A percentile compares a stretch with the other conserved stretches of the same genome.
Evolutionary conservation across 306 rosid genomes (phyloP).

Genomic region (Canavalia ensiformis): DNA sequence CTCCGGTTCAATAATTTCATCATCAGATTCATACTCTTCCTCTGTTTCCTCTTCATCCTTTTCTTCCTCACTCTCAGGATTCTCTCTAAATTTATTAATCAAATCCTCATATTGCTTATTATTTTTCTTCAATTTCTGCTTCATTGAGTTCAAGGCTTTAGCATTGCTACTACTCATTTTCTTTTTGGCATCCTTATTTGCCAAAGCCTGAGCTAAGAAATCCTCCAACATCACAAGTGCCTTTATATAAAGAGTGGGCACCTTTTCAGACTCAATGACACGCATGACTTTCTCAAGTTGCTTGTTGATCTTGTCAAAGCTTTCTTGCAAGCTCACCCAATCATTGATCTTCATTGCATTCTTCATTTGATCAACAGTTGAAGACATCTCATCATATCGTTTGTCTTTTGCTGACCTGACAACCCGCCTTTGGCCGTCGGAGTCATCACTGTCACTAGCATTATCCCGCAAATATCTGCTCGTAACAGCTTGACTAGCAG

Average conservation of each 20-base stretch:
- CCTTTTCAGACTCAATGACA: slow-evolving; percentile 78
- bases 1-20: slow-evolving; percentile 68
- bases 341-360: slow-evolving; percentile 98
- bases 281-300: slow-evolving; percentile 99
- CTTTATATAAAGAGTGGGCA: slow-evolving; percentile 81
- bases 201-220: slow-evolving; percentile 82
- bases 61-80: slow-evolving; percentile 85
- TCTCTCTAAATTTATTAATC: slow-evolving; percentile 78
- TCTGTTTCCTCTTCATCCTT: slow-evolving; percentile 61
- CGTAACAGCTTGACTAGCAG: slow-evolving; percentile 33
- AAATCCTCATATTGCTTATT: slow-evolving; percentile 88
- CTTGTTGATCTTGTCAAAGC: slow-evolving; percentile 90
- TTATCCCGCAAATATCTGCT: slow-evolving; percentile 56
- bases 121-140: slow-evolving; percentile 95
- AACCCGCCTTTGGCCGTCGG: slow-evolving; percentile 72
- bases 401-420: slow-evolving; percentile 89
- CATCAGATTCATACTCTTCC: slow-evolving; percentile 71
- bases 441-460: slow-evolving; percentile 78
- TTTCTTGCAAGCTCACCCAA: slow-evolving; percentile 97
- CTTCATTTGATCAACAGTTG: slow-evolving; percentile 92
- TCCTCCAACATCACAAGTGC: slow-evolving; percentile 93
- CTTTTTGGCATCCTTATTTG: slow-evolving; percentile 95
- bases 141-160: slow-evolving; percentile 97
- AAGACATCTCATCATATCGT: slow-evolving; percentile 86
- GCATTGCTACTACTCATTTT: slow-evolving; percentile 99